Conservation (phyloP, 1,284 basidiomycete species). For the Heliocybe sulcata region DNA sequence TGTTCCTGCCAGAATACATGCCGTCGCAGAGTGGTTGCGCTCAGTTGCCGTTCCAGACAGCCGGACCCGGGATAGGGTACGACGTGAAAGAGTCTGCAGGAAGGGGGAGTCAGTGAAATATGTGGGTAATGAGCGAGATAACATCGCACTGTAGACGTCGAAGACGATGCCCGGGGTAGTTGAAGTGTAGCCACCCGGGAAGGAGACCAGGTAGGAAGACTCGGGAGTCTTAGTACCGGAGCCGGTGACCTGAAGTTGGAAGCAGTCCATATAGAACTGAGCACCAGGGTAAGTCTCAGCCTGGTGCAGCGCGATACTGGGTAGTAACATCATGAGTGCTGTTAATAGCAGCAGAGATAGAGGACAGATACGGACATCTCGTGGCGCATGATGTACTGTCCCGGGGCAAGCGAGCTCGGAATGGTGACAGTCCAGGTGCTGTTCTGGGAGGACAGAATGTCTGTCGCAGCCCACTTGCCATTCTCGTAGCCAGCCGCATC, state of each 20-base stretch:
- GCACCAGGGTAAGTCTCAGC: constrained; percentile 20
- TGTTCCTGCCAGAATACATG: too few species aligned
- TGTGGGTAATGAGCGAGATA: background rate
- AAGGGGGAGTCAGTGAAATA: constrained; percentile 16
- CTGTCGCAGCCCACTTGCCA: constrained; percentile 37
- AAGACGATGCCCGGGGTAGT: constrained; percentile 21
- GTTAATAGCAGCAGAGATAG: background rate
- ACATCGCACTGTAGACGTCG: constrained; percentile 32
- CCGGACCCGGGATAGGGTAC: constrained; percentile 36
- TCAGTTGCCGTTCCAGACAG: constrained; percentile 21
- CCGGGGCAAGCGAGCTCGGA: constrained; percentile 33
- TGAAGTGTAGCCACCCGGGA: constrained; percentile 43
- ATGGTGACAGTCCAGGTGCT: constrained; percentile 38
- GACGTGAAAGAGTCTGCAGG: constrained; percentile 13
- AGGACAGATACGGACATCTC: constrained; percentile 27
- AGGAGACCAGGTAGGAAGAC: constrained; percentile 34
- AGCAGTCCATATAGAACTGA: constrained; percentile 38
- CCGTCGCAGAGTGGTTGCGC: background rate
- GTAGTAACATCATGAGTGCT: background rate
- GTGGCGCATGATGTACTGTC: constrained; percentile 43
- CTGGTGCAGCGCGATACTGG: constrained; percentile 32
- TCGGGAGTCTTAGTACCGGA: constrained; percentile 38
- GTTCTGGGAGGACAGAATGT: constrained; percentile 29
- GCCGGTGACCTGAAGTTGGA: constrained; percentile 44
- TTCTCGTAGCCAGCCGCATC: constrained; percentile 34